Percentiles rank a stretch among this genome's conserved stretches.
Conservation (phyloP, 257 asterid species). For the Plantago elongata region DNA sequence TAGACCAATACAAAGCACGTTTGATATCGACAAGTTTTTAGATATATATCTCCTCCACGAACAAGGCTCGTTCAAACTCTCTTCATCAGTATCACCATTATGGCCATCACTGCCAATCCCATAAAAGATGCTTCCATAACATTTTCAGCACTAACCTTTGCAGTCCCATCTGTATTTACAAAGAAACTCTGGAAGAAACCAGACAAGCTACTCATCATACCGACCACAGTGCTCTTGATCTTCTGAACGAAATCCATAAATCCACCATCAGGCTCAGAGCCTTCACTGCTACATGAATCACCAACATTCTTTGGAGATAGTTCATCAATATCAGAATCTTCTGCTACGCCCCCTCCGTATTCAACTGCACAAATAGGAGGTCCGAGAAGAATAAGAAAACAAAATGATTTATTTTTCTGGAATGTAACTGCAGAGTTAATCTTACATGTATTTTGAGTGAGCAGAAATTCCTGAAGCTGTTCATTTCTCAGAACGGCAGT, state of each 20-base stretch:
- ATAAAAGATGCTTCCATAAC: constrained; percentile 45
- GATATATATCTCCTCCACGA: not conserved
- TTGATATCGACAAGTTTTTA: constrained; percentile 34
- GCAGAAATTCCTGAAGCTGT: constrained; percentile 55
- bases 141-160: constrained; percentile 26
- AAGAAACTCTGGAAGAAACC: constrained; percentile 51
- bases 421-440: not conserved
- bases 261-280: constrained; percentile 15
- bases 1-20: not conserved
- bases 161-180: constrained; percentile 30
- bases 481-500: constrained; percentile 55
- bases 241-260: constrained; percentile 29
- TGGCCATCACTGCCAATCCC: constrained; percentile 65
- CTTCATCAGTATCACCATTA: constrained; percentile 39
- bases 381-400: not conserved
- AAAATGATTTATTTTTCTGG: not conserved
- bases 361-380: constrained; percentile 12
- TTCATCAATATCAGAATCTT: constrained; percentile 21
- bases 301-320: constrained; percentile 14
- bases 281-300: constrained; percentile 6
- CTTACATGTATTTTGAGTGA: constrained; percentile 42
- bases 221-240: constrained; percentile 39
- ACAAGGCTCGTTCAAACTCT: constrained; percentile 20
- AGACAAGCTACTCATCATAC: constrained; percentile 60
- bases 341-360: constrained; percentile 6